Conservation (phyloP, 371 early-diverging fungal genomes). For the Mucor velutinosus region DNA sequence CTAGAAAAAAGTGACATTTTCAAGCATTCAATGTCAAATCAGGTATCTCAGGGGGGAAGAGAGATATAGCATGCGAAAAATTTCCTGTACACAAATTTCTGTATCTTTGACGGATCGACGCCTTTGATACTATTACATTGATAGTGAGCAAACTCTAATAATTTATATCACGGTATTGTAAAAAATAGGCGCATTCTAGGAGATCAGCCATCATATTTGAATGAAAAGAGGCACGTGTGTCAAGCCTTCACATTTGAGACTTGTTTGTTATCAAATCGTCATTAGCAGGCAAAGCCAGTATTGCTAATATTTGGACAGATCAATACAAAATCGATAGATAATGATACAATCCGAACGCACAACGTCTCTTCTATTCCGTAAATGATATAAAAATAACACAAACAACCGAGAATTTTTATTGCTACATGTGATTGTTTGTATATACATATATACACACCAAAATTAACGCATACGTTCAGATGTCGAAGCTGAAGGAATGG, state of each 20-base stretch:
- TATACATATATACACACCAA: slow-evolving; percentile 2
- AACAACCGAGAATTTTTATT: not conserved
- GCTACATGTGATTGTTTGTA: not conserved
- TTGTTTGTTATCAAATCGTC: not conserved
- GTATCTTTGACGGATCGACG: not conserved
- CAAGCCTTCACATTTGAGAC: not conserved
- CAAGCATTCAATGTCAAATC: not conserved
- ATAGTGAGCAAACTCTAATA: not conserved
- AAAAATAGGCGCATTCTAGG: not conserved
- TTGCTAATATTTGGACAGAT: not conserved
- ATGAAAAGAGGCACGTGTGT: not conserved
- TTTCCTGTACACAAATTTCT: not conserved
- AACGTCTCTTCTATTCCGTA: not conserved
- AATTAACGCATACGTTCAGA: slow-evolving; percentile 5
- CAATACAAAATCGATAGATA: not conserved
- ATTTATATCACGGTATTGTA: not conserved
- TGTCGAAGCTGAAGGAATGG: slow-evolving; percentile 1
- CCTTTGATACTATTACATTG: not conserved
- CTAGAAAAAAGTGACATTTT: not conserved
- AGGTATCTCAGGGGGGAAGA: not conserved
- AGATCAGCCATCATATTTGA: not conserved
- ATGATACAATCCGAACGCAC: not conserved
- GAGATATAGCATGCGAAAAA: not conserved
- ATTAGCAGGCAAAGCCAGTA: not conserved
- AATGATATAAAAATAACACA: not conserved